Base-by-base conservation (phyloP, 2,329 filamentous ascomycete genomes). In the Paracoccidioides brasiliensis region DNA sequence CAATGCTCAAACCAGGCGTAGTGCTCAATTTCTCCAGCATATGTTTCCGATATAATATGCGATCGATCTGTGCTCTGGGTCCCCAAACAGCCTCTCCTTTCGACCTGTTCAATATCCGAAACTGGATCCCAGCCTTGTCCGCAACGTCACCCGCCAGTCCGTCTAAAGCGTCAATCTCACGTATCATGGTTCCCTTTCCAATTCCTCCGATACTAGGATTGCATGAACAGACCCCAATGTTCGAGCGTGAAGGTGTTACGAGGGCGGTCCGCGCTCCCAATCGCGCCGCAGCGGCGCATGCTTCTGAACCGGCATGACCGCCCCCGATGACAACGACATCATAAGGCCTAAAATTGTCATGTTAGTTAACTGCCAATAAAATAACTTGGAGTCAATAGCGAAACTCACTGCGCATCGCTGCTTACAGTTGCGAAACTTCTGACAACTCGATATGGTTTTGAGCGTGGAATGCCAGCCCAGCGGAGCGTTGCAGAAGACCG, bases 191-290 rank as follows among this genome's bases (percentile, higher is more conserved):
- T 14, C 93, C 93, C 69, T 98, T 98, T 46, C 93, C 93, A 63
- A 98, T 97, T n/a, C 93, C 93, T 42, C 93, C 93, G 67, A 98
- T 95, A 60, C 89, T 95, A 1, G 91, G 91, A 69, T 97, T 97
- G 74, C 91, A 97, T 40, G 90, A 96, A 74, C 91, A 97, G 35
- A 93, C 88, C 55, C 91, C 91, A 22, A 97, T 83, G 64, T 96
- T 95, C 57, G 90, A 84, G 56, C 88, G 71, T 58, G 86, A 89
- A 2, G 91, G 93, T 1, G 93, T 98, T 51, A 98, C 78, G 61
- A 98, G 80, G 1, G 86, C 91, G 44, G 93, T 97, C 64, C 84
- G 83, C 52, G 91, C 93, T 53, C 93, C 93, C 14, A 87, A 81
- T 65, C 93, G 82, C 46, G 93, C 93, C 12, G 93, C 88, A 2